Conservation (phyloP, 2,329 filamentous ascomycete genomes). For the Talaromyces atroroseus region DNA sequence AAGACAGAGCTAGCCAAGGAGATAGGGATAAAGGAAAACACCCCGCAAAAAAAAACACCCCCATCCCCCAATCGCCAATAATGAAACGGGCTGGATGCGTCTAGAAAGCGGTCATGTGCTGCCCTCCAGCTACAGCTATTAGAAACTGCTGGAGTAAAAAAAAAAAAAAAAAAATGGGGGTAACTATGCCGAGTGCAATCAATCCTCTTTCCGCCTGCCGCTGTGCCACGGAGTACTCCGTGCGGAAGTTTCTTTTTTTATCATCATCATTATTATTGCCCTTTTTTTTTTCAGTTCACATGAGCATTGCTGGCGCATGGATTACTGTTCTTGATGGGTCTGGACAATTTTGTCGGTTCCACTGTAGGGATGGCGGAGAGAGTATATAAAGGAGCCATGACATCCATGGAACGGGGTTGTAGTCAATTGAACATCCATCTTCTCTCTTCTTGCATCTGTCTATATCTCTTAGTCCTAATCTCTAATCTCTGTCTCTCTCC, state of each 20-base stretch:
- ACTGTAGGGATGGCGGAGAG: no score
- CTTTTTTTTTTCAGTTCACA: constrained; percentile 5
- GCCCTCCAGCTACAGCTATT: background rate
- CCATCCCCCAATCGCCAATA: background rate
- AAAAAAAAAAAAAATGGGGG: background rate
- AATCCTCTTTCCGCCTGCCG: background rate
- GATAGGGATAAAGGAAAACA: background rate
- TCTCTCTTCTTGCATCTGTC: background rate
- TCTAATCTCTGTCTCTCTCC: no score
- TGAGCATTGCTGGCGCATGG: constrained; percentile 5
- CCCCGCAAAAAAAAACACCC: no score
- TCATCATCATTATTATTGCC: no score
- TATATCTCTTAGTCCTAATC: background rate
- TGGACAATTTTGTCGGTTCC: background rate
- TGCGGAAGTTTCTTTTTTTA: background rate
- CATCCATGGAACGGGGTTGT: background rate
- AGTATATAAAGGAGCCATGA: constrained; percentile 5
- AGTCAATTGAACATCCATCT: background rate
- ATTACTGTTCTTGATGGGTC: background rate
- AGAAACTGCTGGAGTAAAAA: background rate
- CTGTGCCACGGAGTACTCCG: background rate
- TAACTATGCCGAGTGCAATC: constrained; percentile 2
- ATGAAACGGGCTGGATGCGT: constrained; percentile 1
- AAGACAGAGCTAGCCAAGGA: no score
- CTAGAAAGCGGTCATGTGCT: constrained; percentile 12